phyloP scores from a whole-genome alignment of 129 eudicot genomes.

The Lactuca sativa region DNA sequence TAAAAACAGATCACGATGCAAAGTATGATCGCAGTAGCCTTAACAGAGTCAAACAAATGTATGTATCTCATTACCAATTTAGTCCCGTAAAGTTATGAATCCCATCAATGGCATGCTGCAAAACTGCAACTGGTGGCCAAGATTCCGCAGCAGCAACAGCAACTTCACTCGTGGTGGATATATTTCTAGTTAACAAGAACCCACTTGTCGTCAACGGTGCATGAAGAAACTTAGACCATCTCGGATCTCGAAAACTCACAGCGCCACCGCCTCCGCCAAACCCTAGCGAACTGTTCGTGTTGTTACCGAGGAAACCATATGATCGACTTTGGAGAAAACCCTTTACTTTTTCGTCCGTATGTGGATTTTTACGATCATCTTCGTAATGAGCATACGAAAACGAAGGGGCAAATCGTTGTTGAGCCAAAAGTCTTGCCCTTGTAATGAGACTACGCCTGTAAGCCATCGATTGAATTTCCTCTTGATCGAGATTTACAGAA shows the following conservation, averaged over 20 bases:
- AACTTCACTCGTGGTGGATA: constrained; percentile 63
- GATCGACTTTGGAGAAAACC: constrained; percentile 29
- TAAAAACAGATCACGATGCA: neutral
- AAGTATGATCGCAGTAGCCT: neutral
- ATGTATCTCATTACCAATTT: constrained; percentile 44
- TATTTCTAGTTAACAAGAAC: constrained; percentile 34
- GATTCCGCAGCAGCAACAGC: constrained; percentile 83
- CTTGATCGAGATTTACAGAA: constrained; percentile 1
- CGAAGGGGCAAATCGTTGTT: constrained; percentile 41
- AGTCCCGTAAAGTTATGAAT: constrained; percentile 62
- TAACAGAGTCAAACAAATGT: neutral
- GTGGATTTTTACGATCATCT: constrained; percentile 36
- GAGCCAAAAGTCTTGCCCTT: constrained; percentile 43
- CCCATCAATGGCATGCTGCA: constrained; percentile 68
- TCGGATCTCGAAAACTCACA: constrained; percentile 33
- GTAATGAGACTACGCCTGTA: constrained; percentile 59
- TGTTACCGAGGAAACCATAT: constrained; percentile 33
- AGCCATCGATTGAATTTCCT: constrained; percentile 42
- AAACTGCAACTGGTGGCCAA: constrained; percentile 60
- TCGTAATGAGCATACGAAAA: constrained; percentile 38
- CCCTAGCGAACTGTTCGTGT: constrained; percentile 25
- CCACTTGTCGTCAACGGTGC: constrained; percentile 31
- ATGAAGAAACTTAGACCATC: constrained; percentile 34
- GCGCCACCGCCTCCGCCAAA: constrained; percentile 25
- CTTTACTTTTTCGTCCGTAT: constrained; percentile 3